A percentile compares a stretch with the other conserved stretches of the same genome.
These are phyloP conservation scores for Passiflora organensis DNA, from an alignment of 345 rosid genomes.

Conservation along the genomic window DNA sequence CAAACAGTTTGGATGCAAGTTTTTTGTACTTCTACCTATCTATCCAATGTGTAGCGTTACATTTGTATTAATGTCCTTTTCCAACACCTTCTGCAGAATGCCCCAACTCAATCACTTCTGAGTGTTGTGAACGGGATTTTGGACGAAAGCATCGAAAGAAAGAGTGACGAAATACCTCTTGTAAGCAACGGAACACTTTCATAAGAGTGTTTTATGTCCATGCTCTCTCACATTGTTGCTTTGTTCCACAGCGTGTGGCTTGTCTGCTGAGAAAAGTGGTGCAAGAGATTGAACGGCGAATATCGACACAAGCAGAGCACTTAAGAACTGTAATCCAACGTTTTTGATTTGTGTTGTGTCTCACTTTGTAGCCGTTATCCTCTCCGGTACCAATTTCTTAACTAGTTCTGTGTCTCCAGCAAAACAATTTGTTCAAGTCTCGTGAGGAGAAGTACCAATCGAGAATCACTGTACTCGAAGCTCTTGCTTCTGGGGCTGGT, in stretches of 20 bases:
- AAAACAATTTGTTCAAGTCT: conserved; percentile 78
- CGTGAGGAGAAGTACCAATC: conserved; percentile 89
- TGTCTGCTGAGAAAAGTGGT: conserved; percentile 77
- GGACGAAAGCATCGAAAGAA: conserved; percentile 83
- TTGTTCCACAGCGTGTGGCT: conserved; percentile 67
- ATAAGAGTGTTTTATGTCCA: neutral
- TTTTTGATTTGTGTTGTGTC: neutral
- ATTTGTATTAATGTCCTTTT: conserved; percentile 1
- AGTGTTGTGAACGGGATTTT: conserved; percentile 86
- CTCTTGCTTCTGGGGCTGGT: conserved; percentile 66
- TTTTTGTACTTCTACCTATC: conserved; percentile 1
- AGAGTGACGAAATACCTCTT: conserved; percentile 74
- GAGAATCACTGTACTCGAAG: conserved; percentile 80
- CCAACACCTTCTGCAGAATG: conserved; percentile 51
- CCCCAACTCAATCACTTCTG: conserved; percentile 87
- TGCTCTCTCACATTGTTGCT: conserved; percentile 19
- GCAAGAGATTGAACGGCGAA: conserved; percentile 92
- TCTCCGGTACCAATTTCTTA: conserved; percentile 9
- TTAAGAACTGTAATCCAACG: conserved; percentile 62
- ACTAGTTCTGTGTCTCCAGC: conserved; percentile 42
- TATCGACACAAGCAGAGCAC: conserved; percentile 96
- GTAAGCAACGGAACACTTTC: conserved; percentile 43
- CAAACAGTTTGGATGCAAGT: conserved; percentile 72
- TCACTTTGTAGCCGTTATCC: conserved; percentile 8
- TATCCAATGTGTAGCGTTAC: neutral